Evolutionary conservation across 306 rosid genomes (phyloP), one percentile per base, ranked within the genome.

Genomic region (Cicer cuneatum): DNA sequence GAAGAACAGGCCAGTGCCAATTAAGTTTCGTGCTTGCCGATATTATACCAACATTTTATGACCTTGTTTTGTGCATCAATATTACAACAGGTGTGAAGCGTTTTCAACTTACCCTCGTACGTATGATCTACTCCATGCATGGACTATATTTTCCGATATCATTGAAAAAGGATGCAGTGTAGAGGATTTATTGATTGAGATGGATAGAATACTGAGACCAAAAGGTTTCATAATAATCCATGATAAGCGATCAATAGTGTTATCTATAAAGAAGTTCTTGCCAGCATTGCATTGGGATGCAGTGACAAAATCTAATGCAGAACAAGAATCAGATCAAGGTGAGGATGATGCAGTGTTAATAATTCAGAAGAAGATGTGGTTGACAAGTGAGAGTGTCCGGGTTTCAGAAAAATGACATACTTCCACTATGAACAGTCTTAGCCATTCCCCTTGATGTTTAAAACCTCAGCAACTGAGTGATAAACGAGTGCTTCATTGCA

Each of bases 91-190:
- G 96, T 94, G 96, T 56, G 98, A 94, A 82, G 86, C 96, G 66
- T 91, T 87, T 80, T 94, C 97, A 18, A 93, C 97, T 13, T 89
- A 93, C 75, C 98, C 98, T 65, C 96, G 98, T 9, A 91, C 98
- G 0, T 93, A 86, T 14, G 97, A 94, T 82, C 76, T 94, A 33
- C 94, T 90, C 71, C 97, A 94, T 64, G 97, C 95, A 21, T 91
- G 88, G 94, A 85, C 86, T 15, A 75, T 91, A 60, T 89, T 94
- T 85, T 94, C 97, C 13, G 89, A 90, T 74, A 82, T 91, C 62
- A 85, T 87, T 77, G 88, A 84, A 83, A 90, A 87, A 66, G 94
- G 82, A 71, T 94, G 98, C 69, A 90, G 95, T 70, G 80, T 73
- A 1, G 89, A 87, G 82, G 97, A 94, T 86, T 83, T 91, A 40